phyloP scores from a whole-genome alignment of 495 filamentous ascomycete genomes.

The Tuber indicum region DNA sequence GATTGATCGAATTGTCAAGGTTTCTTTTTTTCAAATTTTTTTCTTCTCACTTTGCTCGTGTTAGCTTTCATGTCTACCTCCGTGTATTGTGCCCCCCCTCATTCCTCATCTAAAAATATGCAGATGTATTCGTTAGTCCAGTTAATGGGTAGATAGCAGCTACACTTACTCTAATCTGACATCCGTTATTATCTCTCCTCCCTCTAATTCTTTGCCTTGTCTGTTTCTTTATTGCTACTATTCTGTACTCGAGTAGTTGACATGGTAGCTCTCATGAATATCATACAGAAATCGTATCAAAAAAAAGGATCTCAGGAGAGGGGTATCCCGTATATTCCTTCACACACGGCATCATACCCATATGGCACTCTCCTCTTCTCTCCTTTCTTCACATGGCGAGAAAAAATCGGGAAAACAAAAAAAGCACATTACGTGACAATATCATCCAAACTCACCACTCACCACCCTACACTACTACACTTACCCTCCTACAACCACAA shows the following conservation, averaged over 20 bases:
- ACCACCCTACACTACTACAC: neutral
- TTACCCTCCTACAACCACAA: neutral
- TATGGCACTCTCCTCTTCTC: neutral
- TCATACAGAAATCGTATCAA: neutral
- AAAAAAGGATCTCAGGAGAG: neutral
- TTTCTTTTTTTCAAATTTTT: neutral
- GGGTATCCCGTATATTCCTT: neutral
- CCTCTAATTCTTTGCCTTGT: neutral
- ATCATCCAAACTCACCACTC: constrained; percentile 1
- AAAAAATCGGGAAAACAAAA: neutral
- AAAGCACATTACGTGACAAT: neutral
- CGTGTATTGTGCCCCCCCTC: neutral
- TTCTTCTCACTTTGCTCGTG: neutral
- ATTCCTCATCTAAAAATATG: neutral
- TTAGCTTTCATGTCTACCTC: neutral
- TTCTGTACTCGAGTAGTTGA: neutral
- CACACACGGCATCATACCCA: neutral
- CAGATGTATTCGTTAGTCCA: neutral
- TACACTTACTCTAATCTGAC: neutral
- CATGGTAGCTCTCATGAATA: neutral
- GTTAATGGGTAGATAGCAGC: neutral
- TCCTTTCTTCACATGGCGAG: neutral
- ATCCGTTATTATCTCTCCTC: neutral
- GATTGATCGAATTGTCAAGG: constrained; percentile 23
- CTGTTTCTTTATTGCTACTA: neutral